phyloP scores from a whole-genome alignment of 352 stramenopile genomes.

The Pythium oligandrum region DNA sequence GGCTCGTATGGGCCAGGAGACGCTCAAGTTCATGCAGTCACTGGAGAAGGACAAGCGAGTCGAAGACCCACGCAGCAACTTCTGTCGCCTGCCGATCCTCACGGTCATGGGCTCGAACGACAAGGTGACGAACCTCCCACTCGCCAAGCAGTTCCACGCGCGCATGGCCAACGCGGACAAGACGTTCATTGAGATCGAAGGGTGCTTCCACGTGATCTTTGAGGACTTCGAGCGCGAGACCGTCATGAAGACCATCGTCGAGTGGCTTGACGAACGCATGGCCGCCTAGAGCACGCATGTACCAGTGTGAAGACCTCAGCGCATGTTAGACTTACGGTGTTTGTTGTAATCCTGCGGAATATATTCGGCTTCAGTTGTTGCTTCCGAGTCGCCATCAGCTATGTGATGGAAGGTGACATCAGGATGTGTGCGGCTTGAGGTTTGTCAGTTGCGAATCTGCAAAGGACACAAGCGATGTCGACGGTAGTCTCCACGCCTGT shows the following conservation, averaged over 20 bases:
- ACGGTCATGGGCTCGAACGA: slow-evolving; percentile 15
- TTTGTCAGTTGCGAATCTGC: too few relatives aligned
- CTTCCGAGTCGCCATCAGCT: too few relatives aligned
- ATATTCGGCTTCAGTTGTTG: too few relatives aligned
- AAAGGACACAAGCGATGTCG: too few relatives aligned
- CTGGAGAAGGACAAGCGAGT: slow-evolving; percentile 11
- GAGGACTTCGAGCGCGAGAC: slow-evolving; percentile 55
- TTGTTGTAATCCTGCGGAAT: too few relatives aligned
- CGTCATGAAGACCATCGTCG: slow-evolving; percentile 31
- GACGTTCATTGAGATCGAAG: slow-evolving; percentile 47
- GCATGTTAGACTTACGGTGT: too few relatives aligned
- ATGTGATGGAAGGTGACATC: too few relatives aligned
- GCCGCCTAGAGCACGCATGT: too few relatives aligned
- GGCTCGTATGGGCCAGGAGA: slow-evolving; percentile 15
- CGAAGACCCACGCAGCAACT: slow-evolving; percentile 6
- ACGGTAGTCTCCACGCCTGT: too few relatives aligned
- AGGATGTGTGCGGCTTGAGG: too few relatives aligned
- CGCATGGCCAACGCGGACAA: slow-evolving; percentile 45
- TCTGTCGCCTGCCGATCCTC: slow-evolving; percentile 12
- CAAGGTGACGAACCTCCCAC: slow-evolving; percentile 21
- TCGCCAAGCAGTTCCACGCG: slow-evolving; percentile 41
- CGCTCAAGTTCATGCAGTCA: slow-evolving; percentile 9
- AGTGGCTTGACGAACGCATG: slow-evolving; percentile 35
- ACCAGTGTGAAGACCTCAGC: too few relatives aligned
- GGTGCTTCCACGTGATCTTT: slow-evolving; percentile 50